Evolutionary conservation across 352 stramenopile genomes (phyloP).

Genomic region (Blastocystis sp.): DNA sequence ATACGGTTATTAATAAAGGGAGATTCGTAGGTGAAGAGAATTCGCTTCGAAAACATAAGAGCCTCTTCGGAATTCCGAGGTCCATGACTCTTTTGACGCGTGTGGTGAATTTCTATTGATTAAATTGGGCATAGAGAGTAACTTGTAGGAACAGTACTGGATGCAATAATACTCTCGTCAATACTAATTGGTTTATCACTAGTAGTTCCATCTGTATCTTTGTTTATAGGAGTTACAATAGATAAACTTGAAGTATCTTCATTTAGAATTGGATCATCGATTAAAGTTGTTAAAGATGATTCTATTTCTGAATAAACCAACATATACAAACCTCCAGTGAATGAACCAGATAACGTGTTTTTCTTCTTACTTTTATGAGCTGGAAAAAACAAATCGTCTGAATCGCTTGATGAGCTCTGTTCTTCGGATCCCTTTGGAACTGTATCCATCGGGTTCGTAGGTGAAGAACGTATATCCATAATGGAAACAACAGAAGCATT

Average conservation of each 20-base stretch:
- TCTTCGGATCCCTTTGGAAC: background rate
- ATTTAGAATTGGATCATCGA: background rate
- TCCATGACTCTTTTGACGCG: background rate
- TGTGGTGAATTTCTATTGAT: background rate
- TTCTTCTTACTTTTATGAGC: background rate
- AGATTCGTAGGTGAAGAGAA: slow-evolving; percentile 45
- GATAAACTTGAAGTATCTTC: background rate
- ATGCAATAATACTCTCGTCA: background rate
- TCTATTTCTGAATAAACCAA: background rate
- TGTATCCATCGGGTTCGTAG: background rate
- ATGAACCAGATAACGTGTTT: background rate
- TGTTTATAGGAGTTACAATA: no score
- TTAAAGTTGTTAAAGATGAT: background rate
- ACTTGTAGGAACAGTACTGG: background rate
- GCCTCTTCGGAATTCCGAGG: background rate
- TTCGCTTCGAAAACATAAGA: slow-evolving; percentile 17
- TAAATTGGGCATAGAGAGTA: background rate
- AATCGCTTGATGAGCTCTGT: background rate
- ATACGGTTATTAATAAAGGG: background rate
- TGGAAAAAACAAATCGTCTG: background rate
- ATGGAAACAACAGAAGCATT: background rate
- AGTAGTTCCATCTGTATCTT: background rate
- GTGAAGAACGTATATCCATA: background rate
- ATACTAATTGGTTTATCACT: background rate
- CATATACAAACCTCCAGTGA: background rate